Evolutionary conservation across 352 stramenopile species (phyloP), one percentile per base, ranked within the genome.

Genomic region (Phytophthora rubi): DNA sequence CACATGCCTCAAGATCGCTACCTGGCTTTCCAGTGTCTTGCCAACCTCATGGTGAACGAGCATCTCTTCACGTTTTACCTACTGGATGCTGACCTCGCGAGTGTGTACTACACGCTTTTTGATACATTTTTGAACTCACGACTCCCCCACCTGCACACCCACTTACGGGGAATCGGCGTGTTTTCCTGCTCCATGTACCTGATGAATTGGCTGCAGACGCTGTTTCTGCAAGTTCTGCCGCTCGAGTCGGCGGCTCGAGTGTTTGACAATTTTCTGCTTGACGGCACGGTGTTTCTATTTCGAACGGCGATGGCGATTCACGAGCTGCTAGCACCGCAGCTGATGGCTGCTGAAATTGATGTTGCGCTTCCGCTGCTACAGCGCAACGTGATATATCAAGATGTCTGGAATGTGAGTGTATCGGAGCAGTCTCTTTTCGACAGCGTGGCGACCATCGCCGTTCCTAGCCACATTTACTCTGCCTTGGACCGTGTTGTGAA

Each of bases 31-130:
- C 89, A 97, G 64, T 96, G 87, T 51, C 72, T 97, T 10, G 87
- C 86, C 13, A 96, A 96, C 57, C 78, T 97, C 51, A 93, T 97
- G 85, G 82, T 95, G 32, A 82, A 95, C 35, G 88, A 97, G 59
- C 90, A 96, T 35, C 66, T 97, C 5, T 97, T 96, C 63, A 94
- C 87, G 5, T 97, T 97, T 56, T 96, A 95, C 62, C 56, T 95
- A 53, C 73, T 97, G 51, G 87, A 97, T 48, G 82, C 79, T 4
- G 86, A 93, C 33, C 79, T 96, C 7, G 89, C 89, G 4, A 79
- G 69, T 18, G 83, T 93, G 13, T 97, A 96, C 64, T 96, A 96
- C 65, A 84, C 74, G 45, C 76, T 94, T 0, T 97, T 94, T 48
- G 86, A 95, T 49, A 77, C 83, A 2, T 93, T 91, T 44, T 47